phyloP scores from a whole-genome alignment of 1,284 basidiomycete genomes.

The Cutaneotrichosporon spelunceum region DNA sequence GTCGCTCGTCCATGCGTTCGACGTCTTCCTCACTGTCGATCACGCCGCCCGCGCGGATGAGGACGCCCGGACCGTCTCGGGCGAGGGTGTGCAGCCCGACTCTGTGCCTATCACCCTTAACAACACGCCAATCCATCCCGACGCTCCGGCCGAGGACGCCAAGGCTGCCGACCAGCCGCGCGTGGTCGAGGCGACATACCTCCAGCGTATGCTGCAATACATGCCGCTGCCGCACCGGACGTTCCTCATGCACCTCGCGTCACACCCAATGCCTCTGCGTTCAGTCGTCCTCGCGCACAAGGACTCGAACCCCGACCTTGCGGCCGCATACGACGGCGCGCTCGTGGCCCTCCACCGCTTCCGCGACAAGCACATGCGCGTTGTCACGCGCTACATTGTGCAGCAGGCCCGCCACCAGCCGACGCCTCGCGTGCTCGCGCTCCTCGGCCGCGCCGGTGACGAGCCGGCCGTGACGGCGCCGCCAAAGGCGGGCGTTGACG shows the following conservation, averaged over 20 bases:
- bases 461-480: conserved; percentile 11
- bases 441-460: conserved; percentile 30
- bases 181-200: conserved; percentile 58
- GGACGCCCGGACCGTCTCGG: conserved; percentile 8
- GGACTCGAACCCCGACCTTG: conserved; percentile 49
- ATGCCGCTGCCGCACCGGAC: conserved; percentile 88
- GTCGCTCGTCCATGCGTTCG: conserved; percentile 80
- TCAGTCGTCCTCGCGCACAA: conserved; percentile 45
- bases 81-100: conserved; percentile 13
- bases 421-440: conserved; percentile 32
- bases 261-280: conserved; percentile 60
- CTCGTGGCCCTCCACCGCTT: conserved; percentile 72
- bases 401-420: conserved; percentile 58
- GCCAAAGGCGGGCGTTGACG: conserved; percentile 11
- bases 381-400: conserved; percentile 80
- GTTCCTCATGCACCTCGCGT: conserved; percentile 78
- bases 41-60: conserved; percentile 52
- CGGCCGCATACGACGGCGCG: conserved; percentile 69
- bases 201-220: conserved; percentile 77
- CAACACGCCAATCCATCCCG: conserved; percentile 8
- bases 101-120: conserved; percentile 15
- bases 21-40: conserved; percentile 71
- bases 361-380: conserved; percentile 81
- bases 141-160: background rate
- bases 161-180: conserved; percentile 9